These are phyloP conservation scores for Lojkania enalia DNA, from an alignment of 2,329 filamentous ascomycete genomes.

Conservation along the genomic window DNA sequence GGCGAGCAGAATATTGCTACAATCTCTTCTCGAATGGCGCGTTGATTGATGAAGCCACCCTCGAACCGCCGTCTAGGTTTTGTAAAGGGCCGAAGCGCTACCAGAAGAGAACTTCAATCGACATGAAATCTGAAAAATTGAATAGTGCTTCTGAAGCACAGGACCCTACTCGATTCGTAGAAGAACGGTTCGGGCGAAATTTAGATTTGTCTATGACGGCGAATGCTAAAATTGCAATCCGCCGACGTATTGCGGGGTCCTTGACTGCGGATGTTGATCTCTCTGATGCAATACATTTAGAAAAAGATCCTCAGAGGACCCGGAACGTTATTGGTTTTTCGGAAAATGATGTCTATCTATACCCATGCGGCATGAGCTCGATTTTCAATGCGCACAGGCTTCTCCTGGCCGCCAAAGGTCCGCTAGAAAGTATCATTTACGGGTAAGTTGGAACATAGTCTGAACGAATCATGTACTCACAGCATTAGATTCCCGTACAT, in stretches of 20 bases:
- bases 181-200: conserved; percentile 93
- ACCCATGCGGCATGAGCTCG: conserved; percentile 89
- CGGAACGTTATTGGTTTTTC: conserved; percentile 64
- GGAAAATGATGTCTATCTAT: conserved; percentile 87
- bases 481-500: conserved; percentile 79
- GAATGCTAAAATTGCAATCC: conserved; percentile 83
- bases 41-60: conserved; percentile 55
- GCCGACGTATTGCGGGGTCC: conserved; percentile 84
- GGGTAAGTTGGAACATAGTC: conserved; percentile 53
- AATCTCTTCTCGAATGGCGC: conserved; percentile 71
- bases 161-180: conserved; percentile 81
- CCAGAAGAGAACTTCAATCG: conserved; percentile 63
- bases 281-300: conserved; percentile 59
- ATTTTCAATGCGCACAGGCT: conserved; percentile 87
- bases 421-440: conserved; percentile 80
- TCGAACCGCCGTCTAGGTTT: conserved; percentile 45
- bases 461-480: conserved; percentile 8
- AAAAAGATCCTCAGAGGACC: conserved; percentile 46
- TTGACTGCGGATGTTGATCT: conserved; percentile 73
- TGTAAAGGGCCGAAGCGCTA: conserved; percentile 80
- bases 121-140: conserved; percentile 32
- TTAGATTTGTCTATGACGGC: conserved; percentile 77
- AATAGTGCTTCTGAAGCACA: conserved; percentile 50
- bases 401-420: conserved; percentile 65
- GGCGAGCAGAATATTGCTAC: conserved; percentile 87